These are phyloP conservation scores for Eimeria necatrix DNA, from an alignment of 169 alveolate species.

Conservation along the genomic window DNA sequence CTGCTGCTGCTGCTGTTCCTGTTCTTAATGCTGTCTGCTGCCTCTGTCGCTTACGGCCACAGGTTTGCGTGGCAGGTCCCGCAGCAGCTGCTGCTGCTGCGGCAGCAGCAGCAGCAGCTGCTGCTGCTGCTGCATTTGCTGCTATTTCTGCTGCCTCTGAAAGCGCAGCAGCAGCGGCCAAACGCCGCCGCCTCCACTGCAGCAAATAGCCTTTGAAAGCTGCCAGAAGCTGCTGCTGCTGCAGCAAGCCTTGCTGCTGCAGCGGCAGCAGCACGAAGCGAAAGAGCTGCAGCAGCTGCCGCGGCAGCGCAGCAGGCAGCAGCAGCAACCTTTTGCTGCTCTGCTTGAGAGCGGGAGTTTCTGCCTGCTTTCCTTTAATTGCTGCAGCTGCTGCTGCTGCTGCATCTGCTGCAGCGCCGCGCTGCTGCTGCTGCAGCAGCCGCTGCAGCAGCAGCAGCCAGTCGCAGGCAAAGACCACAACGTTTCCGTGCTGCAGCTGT, in stretches of 20 bases:
- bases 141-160: background rate
- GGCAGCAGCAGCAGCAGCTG: background rate
- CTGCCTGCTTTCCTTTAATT: background rate
- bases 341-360: background rate
- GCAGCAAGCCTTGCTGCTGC: slow-evolving; percentile 32
- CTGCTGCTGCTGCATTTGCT: background rate
- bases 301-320: slow-evolving; percentile 41
- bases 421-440: slow-evolving; percentile 5
- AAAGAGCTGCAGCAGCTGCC: background rate
- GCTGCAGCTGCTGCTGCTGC: slow-evolving; percentile 3
- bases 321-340: slow-evolving; percentile 9
- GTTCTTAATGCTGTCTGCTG: background rate
- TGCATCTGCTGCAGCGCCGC: background rate
- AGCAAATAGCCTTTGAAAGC: slow-evolving; percentile 44
- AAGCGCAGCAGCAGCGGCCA: slow-evolving; percentile 4
- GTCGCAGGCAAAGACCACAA: slow-evolving; percentile 27
- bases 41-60: too few species aligned
- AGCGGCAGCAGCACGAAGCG: slow-evolving; percentile 2
- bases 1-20: background rate
- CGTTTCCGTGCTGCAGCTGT: slow-evolving; percentile 29
- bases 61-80: too few species aligned
- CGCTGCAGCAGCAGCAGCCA: slow-evolving; percentile 8
- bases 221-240: slow-evolving; percentile 8
- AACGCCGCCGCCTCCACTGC: background rate
- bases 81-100: background rate